A percentile compares a stretch with the other conserved stretches of the same genome.
These are phyloP conservation scores for Venturia carpophila DNA, from an alignment of 2,329 filamentous ascomycete genomes.

Conservation along the genomic window DNA sequence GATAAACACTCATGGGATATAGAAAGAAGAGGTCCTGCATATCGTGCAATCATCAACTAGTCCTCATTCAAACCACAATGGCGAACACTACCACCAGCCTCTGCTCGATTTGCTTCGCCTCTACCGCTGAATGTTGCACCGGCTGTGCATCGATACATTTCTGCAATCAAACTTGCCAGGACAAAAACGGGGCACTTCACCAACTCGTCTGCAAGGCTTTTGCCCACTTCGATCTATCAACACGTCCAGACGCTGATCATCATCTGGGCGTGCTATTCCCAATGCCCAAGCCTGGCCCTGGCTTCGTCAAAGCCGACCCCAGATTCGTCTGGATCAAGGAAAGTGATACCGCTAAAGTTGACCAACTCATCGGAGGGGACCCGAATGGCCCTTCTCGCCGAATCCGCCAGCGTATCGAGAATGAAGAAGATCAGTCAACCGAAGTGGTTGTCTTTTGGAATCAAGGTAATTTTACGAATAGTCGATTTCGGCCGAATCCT, in stretches of 20 bases:
- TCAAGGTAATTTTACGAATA: neutral
- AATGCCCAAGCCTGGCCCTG: neutral
- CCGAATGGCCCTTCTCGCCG: neutral
- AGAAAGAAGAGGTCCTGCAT: neutral
- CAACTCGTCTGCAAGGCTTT: constrained; percentile 19
- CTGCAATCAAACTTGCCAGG: constrained; percentile 20
- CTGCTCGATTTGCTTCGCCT: neutral
- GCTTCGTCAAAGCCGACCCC: neutral
- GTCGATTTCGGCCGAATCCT: neutral
- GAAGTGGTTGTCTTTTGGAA: neutral
- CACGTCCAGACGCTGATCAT: constrained; percentile 16
- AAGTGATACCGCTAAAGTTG: neutral
- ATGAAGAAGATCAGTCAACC: neutral
- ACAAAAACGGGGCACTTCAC: constrained; percentile 18
- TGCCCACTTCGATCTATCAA: constrained; percentile 12
- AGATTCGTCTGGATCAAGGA: neutral
- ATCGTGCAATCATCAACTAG: neutral
- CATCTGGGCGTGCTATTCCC: constrained; percentile 17
- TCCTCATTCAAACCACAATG: neutral
- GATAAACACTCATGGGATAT: neutral
- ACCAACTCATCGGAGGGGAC: neutral
- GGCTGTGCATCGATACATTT: constrained; percentile 18
- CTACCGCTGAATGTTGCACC: constrained; percentile 3
- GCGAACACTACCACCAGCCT: neutral
- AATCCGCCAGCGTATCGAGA: neutral